Evolutionary conservation across 139 green algal species (phyloP), one percentile per base, ranked within the genome.

Genomic region (Closterium sp.): DNA sequence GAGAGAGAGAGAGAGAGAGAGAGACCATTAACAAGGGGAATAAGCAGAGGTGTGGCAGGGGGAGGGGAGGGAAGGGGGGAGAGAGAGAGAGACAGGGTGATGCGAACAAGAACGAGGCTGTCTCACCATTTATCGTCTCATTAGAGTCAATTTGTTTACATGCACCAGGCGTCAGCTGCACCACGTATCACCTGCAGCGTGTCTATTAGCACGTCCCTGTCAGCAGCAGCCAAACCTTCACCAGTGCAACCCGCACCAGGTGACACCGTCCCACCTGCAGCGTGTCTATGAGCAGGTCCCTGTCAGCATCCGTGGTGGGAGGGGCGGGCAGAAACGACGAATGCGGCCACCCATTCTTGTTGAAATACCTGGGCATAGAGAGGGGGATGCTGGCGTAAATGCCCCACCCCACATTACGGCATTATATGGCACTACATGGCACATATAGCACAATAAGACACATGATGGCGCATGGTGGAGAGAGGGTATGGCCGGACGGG

Each of bases 321-420:
- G 81, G 86, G 1, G 90, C 87, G 6, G 90, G 88, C 31, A 36
- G 33, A 33, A 95, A 34, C 32, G 4, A 96, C 35, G 95, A 96
- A 38, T 94, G 94, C 8, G 97, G 97, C 97, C 97, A 99, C 69
- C 97, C 97, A 69, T 97, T 90, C 69, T 96, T 89, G 31, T 89
- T 90, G 86, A 98, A 97, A 89, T 96, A 97, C 95, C 90, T 93
- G 87, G 9, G 9, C 28, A 86, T 34, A 19, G 83, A 0, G n/a
- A 31, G 28, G 7, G 2, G 9, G 64, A 83, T 83, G 64, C 16
- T 16, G 84, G 28, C 91, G 84, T 25, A 83, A 83, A 28, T 83
- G 64, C 64, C 10, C 16, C 64, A 38, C 38, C 91, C 91, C 93
- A 64, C 84, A 83, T 83, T 83, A n/a, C n/a, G n/a, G 64, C 64